Conservation (phyloP, 768 basidiomycete species). For the Coprinopsis strossmayeri region DNA sequence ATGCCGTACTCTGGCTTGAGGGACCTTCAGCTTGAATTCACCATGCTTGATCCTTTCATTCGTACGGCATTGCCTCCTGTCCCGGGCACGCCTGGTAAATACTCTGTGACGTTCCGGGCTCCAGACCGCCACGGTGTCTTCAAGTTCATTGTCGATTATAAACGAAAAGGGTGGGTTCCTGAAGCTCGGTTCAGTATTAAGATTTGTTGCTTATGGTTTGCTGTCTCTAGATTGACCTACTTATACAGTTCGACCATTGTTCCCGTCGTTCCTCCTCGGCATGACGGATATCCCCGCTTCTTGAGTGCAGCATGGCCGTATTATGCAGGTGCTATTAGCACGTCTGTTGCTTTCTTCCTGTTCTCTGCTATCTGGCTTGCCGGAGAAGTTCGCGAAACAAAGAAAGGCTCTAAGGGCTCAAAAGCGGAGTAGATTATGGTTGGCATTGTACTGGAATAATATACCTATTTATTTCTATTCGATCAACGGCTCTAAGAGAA, state of each 20-base stretch:
- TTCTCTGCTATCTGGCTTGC: constrained; percentile 87
- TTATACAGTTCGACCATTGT: constrained; percentile 70
- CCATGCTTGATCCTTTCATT: constrained; percentile 97
- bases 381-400: constrained; percentile 65
- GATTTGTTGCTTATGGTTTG: constrained; percentile 4
- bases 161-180: constrained; percentile 71
- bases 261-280: constrained; percentile 86
- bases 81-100: constrained; percentile 52
- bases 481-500: too few relatives aligned
- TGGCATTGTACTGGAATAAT: neutral
- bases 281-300: constrained; percentile 95
- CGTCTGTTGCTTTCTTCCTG: constrained; percentile 75
- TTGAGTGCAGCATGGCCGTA: constrained; percentile 95
- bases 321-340: constrained; percentile 87
- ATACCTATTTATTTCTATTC: constrained; percentile 3
- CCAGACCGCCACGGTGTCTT: constrained; percentile 98
- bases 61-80: constrained; percentile 70
- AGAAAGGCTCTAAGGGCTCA: constrained; percentile 34
- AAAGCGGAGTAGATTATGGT: constrained; percentile 34
- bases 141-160: constrained; percentile 91
- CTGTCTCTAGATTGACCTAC: constrained; percentile 54
- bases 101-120: constrained; percentile 78
- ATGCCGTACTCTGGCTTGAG: constrained; percentile 59
- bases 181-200: constrained; percentile 1
- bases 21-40: constrained; percentile 93